Percentiles rank a stretch among this genome's conserved stretches.
Conservation (phyloP, 1,139 yeast genomes). For the Nakaseomyces nivariensis region DNA sequence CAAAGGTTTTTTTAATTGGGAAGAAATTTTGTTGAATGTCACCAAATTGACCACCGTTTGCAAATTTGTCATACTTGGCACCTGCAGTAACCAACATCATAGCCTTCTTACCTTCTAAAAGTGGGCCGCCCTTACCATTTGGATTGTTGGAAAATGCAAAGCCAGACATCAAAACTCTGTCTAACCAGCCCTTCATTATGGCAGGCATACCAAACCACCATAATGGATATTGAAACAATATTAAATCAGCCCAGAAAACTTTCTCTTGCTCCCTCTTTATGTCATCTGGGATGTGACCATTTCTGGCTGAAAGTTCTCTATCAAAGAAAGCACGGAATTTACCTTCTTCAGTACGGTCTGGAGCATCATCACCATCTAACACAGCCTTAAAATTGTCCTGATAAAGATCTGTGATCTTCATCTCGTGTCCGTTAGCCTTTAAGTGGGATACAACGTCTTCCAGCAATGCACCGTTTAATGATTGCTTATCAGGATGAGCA, state of each 20-base stretch:
- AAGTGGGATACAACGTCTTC: constrained; percentile 11
- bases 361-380: constrained; percentile 17
- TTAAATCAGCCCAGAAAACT: constrained; percentile 25
- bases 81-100: constrained; percentile 17
- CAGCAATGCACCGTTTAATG: constrained; percentile 16
- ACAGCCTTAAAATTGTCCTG: constrained; percentile 15
- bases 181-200: constrained; percentile 24
- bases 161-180: constrained; percentile 19
- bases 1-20: background rate
- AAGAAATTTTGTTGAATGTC: constrained; percentile 9
- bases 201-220: constrained; percentile 27
- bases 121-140: constrained; percentile 19
- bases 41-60: constrained; percentile 17
- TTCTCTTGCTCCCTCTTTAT: constrained; percentile 14
- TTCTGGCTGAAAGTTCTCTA: constrained; percentile 11
- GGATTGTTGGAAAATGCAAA: constrained; percentile 18
- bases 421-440: constrained; percentile 17
- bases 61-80: constrained; percentile 11
- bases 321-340: constrained; percentile 10
- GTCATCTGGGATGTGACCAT: constrained; percentile 14
- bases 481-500: constrained; percentile 21
- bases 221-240: constrained; percentile 22
- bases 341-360: constrained; percentile 7
- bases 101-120: constrained; percentile 18
- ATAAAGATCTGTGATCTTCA: constrained; percentile 19